phyloP scores from a whole-genome alignment of 768 basidiomycete genomes.

The Tylopilus cervinicoccineus region DNA sequence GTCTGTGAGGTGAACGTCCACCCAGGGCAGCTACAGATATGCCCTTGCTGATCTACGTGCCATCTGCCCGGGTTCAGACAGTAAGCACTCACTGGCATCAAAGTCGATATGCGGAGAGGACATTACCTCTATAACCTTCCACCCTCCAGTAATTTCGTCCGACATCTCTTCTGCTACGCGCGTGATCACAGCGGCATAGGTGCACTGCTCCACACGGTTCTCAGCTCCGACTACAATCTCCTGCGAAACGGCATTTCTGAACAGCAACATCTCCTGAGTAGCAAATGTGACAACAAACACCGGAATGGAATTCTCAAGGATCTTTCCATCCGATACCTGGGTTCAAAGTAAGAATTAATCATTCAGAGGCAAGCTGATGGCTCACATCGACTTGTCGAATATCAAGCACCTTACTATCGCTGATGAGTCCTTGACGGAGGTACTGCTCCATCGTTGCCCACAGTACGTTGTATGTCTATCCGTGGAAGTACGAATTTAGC shows the following conservation, averaged over 20 bases:
- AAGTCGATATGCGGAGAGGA: neutral
- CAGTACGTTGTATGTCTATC: slow-evolving; percentile 92
- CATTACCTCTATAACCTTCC: slow-evolving; percentile 94
- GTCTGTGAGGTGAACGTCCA: slow-evolving; percentile 1
- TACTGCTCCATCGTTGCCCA: slow-evolving; percentile 98
- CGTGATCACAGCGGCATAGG: slow-evolving; percentile 89
- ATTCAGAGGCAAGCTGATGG: slow-evolving; percentile 8
- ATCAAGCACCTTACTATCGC: slow-evolving; percentile 92
- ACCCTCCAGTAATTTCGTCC: slow-evolving; percentile 93
- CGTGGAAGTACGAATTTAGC: neutral
- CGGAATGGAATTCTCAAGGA: slow-evolving; percentile 86
- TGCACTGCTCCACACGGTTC: slow-evolving; percentile 88
- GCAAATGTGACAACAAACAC: slow-evolving; percentile 89
- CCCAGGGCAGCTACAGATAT: slow-evolving; percentile 34
- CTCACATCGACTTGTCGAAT: slow-evolving; percentile 96
- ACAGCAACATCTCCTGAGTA: slow-evolving; percentile 91
- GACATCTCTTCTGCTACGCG: slow-evolving; percentile 83
- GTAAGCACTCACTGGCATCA: neutral
- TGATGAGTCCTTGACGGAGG: slow-evolving; percentile 83
- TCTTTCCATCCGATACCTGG: slow-evolving; percentile 80
- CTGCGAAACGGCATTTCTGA: slow-evolving; percentile 85
- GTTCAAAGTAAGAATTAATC: slow-evolving; percentile 2
- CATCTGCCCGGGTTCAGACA: slow-evolving; percentile 37
- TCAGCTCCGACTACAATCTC: slow-evolving; percentile 87
- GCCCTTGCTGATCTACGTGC: slow-evolving; percentile 48